Evolutionary conservation across 208 protist genomes (phyloP).

Genomic region (Trypanosoma brucei): DNA sequence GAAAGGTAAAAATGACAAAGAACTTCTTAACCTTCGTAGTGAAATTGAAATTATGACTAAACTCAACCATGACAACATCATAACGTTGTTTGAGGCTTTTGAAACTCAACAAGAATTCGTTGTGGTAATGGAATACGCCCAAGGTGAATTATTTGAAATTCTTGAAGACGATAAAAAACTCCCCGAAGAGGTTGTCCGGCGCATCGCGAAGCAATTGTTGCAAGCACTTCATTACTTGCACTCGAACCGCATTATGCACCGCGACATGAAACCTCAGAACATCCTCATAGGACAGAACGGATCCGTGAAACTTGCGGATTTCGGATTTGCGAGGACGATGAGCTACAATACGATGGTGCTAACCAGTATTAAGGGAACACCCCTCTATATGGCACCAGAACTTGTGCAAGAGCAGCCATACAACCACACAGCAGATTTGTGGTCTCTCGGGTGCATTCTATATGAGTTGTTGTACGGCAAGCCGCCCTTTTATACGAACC

Average conservation of each 20-base stretch:
- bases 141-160: conserved; percentile 95
- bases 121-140: conserved; percentile 90
- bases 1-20: conserved; percentile 92
- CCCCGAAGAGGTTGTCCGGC: conserved; percentile 86
- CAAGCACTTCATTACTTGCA: conserved; percentile 97
- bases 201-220: conserved; percentile 95
- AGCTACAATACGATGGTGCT: conserved; percentile 94
- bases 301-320: conserved; percentile 97
- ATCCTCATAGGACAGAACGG: conserved; percentile 95
- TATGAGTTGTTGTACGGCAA: conserved; percentile 96
- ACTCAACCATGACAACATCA: conserved; percentile 96
- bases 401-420: conserved; percentile 93
- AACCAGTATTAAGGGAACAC: conserved; percentile 94
- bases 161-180: conserved; percentile 93
- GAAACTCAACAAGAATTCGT: conserved; percentile 95
- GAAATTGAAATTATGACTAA: conserved; percentile 96
- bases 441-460: conserved; percentile 97
- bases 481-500: conserved; percentile 96
- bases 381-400: conserved; percentile 97
- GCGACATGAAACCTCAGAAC: conserved; percentile 95
- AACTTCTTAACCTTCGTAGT: conserved; percentile 87
- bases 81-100: conserved; percentile 95
- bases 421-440: conserved; percentile 95
- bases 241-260: conserved; percentile 96
- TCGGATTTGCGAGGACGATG: conserved; percentile 97